Conservation (phyloP, 768 basidiomycete species). For the Trichaptum fuscoviolaceum region DNA sequence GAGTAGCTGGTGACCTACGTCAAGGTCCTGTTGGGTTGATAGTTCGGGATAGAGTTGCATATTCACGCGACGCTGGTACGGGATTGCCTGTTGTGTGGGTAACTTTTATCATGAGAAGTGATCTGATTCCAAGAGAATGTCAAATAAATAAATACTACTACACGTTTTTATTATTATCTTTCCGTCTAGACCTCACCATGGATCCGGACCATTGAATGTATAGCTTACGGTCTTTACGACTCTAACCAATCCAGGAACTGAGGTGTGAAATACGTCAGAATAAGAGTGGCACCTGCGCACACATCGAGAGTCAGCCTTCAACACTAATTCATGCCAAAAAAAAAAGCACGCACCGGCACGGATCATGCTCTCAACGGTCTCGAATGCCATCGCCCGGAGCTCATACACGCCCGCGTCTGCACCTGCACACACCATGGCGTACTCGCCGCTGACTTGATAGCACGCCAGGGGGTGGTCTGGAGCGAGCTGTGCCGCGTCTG, state of each 20-base stretch:
- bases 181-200: too few species aligned
- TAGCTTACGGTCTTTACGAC: conserved; percentile 8
- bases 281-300: conserved; percentile 72
- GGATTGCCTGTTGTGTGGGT: too few species aligned
- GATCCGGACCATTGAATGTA: too few species aligned
- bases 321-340: conserved; percentile 2
- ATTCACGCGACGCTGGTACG: too few species aligned
- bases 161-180: too few species aligned
- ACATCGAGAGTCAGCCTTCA: neutral
- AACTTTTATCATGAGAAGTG: too few species aligned
- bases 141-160: too few species aligned
- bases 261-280: conserved; percentile 94
- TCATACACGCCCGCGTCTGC: conserved; percentile 93
- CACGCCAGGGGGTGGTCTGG: conserved; percentile 90
- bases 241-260: conserved; percentile 88
- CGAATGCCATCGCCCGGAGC: conserved; percentile 89
- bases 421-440: conserved; percentile 94
- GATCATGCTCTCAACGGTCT: conserved; percentile 86
- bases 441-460: conserved; percentile 97
- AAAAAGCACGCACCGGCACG: conserved; percentile 64
- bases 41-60: too few species aligned
- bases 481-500: conserved; percentile 77
- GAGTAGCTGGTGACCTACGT: too few species aligned
- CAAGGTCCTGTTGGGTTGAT: too few species aligned
- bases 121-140: too few species aligned